phyloP scores from a whole-genome alignment of 176 grass and related monocot genomes.

The Oryza rufipogon region DNA sequence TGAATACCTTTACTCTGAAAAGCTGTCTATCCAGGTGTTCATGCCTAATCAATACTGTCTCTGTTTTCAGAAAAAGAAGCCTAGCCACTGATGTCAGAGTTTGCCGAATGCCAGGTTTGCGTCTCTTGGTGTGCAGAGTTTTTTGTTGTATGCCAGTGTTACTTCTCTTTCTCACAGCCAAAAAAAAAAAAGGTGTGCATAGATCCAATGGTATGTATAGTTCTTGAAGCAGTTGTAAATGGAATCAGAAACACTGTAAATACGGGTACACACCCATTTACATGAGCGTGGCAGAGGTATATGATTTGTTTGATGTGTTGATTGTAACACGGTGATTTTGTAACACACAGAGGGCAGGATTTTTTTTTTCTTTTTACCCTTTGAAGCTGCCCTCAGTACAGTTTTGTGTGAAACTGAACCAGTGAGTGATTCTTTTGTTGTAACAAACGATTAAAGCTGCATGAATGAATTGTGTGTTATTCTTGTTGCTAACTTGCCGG shows the following conservation, averaged over 20 bases:
- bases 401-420: neutral
- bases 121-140: neutral
- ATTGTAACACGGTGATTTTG: neutral
- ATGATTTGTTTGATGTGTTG: constrained; percentile 18
- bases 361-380: neutral
- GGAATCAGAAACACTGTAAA: constrained; percentile 29
- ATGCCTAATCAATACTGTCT: constrained; percentile 10
- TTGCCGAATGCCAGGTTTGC: constrained; percentile 4
- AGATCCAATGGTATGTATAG: constrained; percentile 44
- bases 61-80: neutral
- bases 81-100: constrained; percentile 31
- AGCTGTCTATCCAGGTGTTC: constrained; percentile 38
- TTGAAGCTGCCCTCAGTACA: neutral
- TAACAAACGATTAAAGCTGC: constrained; percentile 23
- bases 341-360: neutral
- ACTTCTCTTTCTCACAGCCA: constrained; percentile 9
- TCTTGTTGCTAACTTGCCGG: neutral
- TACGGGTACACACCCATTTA: neutral
- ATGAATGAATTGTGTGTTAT: neutral
- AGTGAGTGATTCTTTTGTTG: constrained; percentile 34
- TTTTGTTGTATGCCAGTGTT: neutral
- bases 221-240: constrained; percentile 34
- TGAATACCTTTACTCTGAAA: neutral
- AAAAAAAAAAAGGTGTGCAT: neutral
- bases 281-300: constrained; percentile 4